Evolutionary conservation across 176 grass and related monocot species (phyloP).

Genomic region (Musa acuminata): DNA sequence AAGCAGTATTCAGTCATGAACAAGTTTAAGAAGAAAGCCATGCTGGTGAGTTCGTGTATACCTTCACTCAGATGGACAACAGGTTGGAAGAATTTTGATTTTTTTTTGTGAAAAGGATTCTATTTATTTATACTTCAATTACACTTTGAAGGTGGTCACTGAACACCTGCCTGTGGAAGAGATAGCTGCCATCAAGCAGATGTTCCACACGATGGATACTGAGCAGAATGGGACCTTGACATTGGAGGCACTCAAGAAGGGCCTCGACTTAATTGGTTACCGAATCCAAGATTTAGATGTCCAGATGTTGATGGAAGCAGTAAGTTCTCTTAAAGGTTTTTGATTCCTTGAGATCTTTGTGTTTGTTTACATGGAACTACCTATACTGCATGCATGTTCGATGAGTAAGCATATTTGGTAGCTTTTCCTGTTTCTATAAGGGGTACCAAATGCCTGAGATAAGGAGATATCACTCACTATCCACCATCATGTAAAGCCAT

Average conservation of each 20-base stretch:
- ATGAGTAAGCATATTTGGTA: no score
- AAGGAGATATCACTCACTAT: no score
- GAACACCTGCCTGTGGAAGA: slow-evolving; percentile 52
- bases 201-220: slow-evolving; percentile 85
- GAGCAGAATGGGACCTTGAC: slow-evolving; percentile 52
- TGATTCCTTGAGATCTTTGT: background rate
- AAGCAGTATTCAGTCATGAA: slow-evolving; percentile 92
- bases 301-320: slow-evolving; percentile 73
- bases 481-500: no score
- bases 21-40: slow-evolving; percentile 87
- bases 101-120: background rate
- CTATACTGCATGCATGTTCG: no score
- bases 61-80: slow-evolving; percentile 1
- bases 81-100: background rate
- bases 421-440: no score
- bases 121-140: slow-evolving; percentile 10
- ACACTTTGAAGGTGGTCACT: slow-evolving; percentile 48
- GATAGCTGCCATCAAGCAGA: slow-evolving; percentile 48
- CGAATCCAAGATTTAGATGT: slow-evolving; percentile 54
- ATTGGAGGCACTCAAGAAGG: slow-evolving; percentile 67
- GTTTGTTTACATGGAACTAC: background rate
- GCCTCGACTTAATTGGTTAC: slow-evolving; percentile 43
- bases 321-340: slow-evolving; percentile 24
- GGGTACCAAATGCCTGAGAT: no score
- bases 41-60: slow-evolving; percentile 43